A percentile compares a stretch with the other conserved stretches of the same genome.
phyloP scores from a whole-genome alignment of 78 protist genomes.

The Speleostelium caveatum region DNA sequence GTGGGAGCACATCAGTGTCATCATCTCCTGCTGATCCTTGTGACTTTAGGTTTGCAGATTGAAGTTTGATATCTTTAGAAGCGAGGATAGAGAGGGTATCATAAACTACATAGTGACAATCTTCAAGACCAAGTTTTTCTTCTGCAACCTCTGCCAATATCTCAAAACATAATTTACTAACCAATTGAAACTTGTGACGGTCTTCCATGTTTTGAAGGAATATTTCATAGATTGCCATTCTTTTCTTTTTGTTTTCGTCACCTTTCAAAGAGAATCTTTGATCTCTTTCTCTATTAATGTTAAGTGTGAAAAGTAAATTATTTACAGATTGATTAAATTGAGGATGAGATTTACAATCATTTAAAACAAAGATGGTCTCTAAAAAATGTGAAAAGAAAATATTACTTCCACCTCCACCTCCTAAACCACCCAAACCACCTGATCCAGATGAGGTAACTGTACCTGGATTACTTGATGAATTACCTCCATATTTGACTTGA shows the following conservation, averaged over 20 bases:
- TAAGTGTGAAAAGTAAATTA: neutral
- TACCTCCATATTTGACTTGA: constrained; percentile 61
- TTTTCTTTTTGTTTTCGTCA: constrained; percentile 27
- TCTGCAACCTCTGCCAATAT: constrained; percentile 72
- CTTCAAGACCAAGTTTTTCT: constrained; percentile 24
- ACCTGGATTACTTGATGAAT: neutral
- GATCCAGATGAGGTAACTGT: neutral
- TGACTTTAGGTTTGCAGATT: neutral
- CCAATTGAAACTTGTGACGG: constrained; percentile 61
- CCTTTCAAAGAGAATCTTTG: constrained; percentile 22
- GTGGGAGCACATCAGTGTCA: neutral
- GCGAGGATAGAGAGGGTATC: constrained; percentile 78
- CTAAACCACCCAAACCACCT: neutral
- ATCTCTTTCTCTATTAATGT: neutral
- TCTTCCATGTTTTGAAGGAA: constrained; percentile 75
- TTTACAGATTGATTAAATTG: constrained; percentile 57
- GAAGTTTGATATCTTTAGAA: constrained; percentile 84
- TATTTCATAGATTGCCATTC: constrained; percentile 77
- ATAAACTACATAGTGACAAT: constrained; percentile 45
- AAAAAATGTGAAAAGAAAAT: constrained; percentile 78
- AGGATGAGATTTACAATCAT: constrained; percentile 77
- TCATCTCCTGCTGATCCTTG: neutral
- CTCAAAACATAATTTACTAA: constrained; percentile 50
- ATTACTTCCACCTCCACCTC: neutral
- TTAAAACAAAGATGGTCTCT: constrained; percentile 81